Conservation (phyloP, 2,329 filamentous ascomycete species). For the Ophiostoma pallidulum region DNA sequence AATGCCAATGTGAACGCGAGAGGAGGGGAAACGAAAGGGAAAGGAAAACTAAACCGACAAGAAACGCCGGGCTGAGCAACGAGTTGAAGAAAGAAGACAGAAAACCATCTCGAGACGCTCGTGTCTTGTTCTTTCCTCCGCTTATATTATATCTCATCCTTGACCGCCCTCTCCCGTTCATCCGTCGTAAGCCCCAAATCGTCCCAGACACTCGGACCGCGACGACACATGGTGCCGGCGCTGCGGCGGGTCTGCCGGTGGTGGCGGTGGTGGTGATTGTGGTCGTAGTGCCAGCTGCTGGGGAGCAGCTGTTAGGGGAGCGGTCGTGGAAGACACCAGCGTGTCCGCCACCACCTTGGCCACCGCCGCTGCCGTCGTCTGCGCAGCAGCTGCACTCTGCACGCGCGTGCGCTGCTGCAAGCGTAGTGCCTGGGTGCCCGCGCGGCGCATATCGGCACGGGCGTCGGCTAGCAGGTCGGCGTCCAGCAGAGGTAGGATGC, state of each 20-base stretch:
- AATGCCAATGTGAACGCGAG: too few species aligned
- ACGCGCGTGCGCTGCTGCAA: background rate
- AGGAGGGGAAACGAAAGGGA: background rate
- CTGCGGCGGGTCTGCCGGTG: background rate
- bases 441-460: conserved; percentile 54
- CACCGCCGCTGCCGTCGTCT: background rate
- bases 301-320: too few species aligned
- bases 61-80: background rate
- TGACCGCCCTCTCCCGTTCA: too few species aligned
- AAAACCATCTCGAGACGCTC: background rate
- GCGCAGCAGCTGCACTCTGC: background rate
- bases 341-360: background rate
- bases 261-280: background rate
- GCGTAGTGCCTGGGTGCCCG: conserved; percentile 26
- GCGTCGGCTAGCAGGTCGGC: conserved; percentile 48
- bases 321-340: too few species aligned
- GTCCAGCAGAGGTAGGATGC: conserved; percentile 51
- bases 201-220: conserved; percentile 7
- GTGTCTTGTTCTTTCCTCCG: too few species aligned
- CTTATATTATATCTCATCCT: too few species aligned
- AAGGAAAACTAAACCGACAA: background rate
- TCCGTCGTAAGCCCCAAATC: background rate
- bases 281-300: too few species aligned
- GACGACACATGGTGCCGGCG: conserved; percentile 8
- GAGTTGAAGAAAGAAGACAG: too few species aligned